Evolutionary conservation across 129 eudicot genomes (phyloP).

Genomic region (Centella asiatica): DNA sequence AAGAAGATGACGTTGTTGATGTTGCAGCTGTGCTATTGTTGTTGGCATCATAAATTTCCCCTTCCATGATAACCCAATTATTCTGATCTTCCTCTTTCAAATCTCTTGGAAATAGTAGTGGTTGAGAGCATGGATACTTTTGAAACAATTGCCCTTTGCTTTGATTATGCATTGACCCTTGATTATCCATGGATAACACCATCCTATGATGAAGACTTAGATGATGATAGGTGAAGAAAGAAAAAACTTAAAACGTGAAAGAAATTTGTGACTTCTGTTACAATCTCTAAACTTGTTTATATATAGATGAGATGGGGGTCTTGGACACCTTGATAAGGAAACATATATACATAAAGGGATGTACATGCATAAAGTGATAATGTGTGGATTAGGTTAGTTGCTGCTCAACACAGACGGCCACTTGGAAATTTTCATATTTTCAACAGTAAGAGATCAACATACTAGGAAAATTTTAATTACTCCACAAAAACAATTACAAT

Average conservation of each 20-base stretch:
- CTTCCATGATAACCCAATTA: constrained; percentile 6
- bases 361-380: constrained; percentile 2
- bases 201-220: not conserved
- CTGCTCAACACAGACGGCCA: not conserved
- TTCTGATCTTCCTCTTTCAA: not conserved
- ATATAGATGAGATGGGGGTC: not conserved
- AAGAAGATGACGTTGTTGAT: not conserved
- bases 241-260: constrained; percentile 3
- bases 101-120: not conserved
- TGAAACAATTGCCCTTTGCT: not conserved
- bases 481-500: no score
- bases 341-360: no score
- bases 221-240: not conserved
- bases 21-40: not conserved
- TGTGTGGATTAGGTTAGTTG: not conserved
- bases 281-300: not conserved
- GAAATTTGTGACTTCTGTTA: not conserved
- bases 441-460: not conserved
- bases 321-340: not conserved
- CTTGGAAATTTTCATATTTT: not conserved
- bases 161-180: no score
- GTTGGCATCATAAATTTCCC: constrained; percentile 7
- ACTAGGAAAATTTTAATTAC: no score
- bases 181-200: constrained; percentile 4
- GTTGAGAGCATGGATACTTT: constrained; percentile 1